Conservation (phyloP, 495 filamentous ascomycete genomes). For the Venustampulla echinocandica region DNA sequence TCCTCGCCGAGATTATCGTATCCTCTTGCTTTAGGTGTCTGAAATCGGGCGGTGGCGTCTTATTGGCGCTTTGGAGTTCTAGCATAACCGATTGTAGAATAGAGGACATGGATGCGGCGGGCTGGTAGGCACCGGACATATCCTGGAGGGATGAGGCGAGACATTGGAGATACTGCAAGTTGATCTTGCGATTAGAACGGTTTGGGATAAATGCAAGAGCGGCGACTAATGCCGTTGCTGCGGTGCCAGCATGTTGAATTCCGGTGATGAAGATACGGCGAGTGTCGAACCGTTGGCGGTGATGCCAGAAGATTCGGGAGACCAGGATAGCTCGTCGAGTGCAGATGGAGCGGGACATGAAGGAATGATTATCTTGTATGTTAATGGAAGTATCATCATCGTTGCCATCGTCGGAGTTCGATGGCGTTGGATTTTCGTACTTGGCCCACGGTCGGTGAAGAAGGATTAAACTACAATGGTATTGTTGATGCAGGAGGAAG, state of each 20-base stretch:
- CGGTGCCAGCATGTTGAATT: slow-evolving; percentile 43
- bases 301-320: slow-evolving; percentile 42
- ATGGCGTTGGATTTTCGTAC: slow-evolving; percentile 28
- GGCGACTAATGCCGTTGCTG: slow-evolving; percentile 42
- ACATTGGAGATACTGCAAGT: slow-evolving; percentile 15
- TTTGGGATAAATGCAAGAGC: slow-evolving; percentile 41
- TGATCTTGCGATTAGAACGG: slow-evolving; percentile 30
- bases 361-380: slow-evolving; percentile 31
- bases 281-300: slow-evolving; percentile 40
- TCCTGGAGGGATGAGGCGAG: slow-evolving; percentile 6
- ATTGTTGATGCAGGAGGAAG: slow-evolving; percentile 46
- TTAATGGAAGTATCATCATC: slow-evolving; percentile 7
- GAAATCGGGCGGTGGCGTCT: slow-evolving; percentile 5
- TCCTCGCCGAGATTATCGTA: slow-evolving; percentile 5
- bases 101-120: slow-evolving; percentile 12
- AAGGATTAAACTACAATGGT: slow-evolving; percentile 40
- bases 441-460: slow-evolving; percentile 42
- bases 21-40: background rate
- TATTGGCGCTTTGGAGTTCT: slow-evolving; percentile 6
- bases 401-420: slow-evolving; percentile 20
- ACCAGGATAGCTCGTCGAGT: slow-evolving; percentile 43
- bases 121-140: slow-evolving; percentile 10
- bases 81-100: slow-evolving; percentile 13
- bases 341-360: slow-evolving; percentile 38
- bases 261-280: slow-evolving; percentile 34